Percentiles rank a stretch among this genome's conserved stretches.
These are phyloP conservation scores for Acacia pycnantha DNA, from an alignment of 331 rosid species.

Conservation along the genomic window DNA sequence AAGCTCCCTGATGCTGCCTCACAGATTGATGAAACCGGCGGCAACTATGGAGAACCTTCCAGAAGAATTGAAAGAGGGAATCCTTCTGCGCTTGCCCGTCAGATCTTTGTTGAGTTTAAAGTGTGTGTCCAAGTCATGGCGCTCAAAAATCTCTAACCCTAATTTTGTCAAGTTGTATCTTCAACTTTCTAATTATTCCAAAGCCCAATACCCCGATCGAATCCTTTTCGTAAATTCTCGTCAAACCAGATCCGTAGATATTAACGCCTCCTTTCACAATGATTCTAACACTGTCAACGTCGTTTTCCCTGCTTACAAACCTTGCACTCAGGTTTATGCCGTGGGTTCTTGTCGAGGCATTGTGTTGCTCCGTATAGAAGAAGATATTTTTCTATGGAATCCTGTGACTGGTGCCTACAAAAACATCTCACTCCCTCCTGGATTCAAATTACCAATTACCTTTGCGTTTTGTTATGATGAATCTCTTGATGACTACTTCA, in stretches of 20 bases:
- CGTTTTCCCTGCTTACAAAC: too few relatives aligned
- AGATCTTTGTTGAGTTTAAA: conserved; percentile 1
- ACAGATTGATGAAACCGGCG: neutral
- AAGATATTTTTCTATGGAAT: neutral
- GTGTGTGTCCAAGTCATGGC: conserved; percentile 11
- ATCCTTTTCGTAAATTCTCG: neutral
- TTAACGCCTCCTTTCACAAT: too few relatives aligned
- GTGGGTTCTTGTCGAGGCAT: neutral
- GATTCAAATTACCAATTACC: accelerated
- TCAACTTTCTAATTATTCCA: neutral
- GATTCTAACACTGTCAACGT: too few relatives aligned
- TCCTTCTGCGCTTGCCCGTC: neutral
- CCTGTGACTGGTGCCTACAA: neutral
- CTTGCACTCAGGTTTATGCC: too few relatives aligned
- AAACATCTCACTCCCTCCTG: neutral
- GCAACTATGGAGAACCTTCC: neutral
- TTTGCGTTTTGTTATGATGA: neutral
- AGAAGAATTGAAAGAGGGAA: neutral
- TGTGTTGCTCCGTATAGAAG: too few relatives aligned
- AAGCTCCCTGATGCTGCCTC: too few relatives aligned
- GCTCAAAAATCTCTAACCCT: neutral
- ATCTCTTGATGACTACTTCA: conserved; percentile 4
- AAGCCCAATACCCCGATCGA: neutral
- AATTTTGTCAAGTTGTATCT: neutral
- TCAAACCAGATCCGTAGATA: too few relatives aligned